phyloP scores from a whole-genome alignment of 2,329 filamentous ascomycete genomes.

The Neonectria faginata region DNA sequence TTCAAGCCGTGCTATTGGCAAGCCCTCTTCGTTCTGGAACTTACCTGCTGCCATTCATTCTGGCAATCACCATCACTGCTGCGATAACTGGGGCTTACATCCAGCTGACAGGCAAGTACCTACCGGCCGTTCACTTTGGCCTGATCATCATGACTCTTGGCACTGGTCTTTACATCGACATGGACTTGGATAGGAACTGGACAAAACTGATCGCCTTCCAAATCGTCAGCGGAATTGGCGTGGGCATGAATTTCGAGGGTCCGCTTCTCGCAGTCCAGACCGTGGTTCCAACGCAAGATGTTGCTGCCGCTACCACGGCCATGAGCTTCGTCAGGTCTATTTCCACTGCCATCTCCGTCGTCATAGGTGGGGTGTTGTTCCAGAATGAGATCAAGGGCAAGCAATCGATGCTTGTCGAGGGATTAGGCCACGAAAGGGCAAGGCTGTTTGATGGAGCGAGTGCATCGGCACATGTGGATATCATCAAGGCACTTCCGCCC shows the following conservation, averaged over 20 bases:
- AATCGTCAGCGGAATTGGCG: slow-evolving; percentile 69
- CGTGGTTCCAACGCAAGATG: slow-evolving; percentile 68
- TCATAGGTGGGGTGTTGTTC: slow-evolving; percentile 77
- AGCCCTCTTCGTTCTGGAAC: slow-evolving; percentile 71
- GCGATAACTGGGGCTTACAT: slow-evolving; percentile 57
- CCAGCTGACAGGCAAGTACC: slow-evolving; percentile 68
- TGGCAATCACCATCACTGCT: slow-evolving; percentile 59
- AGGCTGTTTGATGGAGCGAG: slow-evolving; percentile 63
- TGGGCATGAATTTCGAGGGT: slow-evolving; percentile 72
- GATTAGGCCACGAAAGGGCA: slow-evolving; percentile 61
- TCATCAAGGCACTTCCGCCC: slow-evolving; percentile 53
- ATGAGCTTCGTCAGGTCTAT: slow-evolving; percentile 73
- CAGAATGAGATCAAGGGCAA: slow-evolving; percentile 73
- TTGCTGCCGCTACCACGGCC: slow-evolving; percentile 72
- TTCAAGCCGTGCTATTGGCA: slow-evolving; percentile 74
- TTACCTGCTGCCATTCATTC: slow-evolving; percentile 71
- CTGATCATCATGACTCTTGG: slow-evolving; percentile 69
- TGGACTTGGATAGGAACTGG: slow-evolving; percentile 63
- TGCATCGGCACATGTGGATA: slow-evolving; percentile 67
- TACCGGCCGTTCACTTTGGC: slow-evolving; percentile 65
- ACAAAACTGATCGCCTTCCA: slow-evolving; percentile 65
- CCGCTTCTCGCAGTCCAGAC: slow-evolving; percentile 74
- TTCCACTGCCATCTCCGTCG: slow-evolving; percentile 72
- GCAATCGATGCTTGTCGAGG: slow-evolving; percentile 55
- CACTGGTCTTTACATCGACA: slow-evolving; percentile 66